Evolutionary conservation across 768 basidiomycete species (phyloP), one percentile per base, ranked within the genome.

Genomic region (Suillus brevipes): DNA sequence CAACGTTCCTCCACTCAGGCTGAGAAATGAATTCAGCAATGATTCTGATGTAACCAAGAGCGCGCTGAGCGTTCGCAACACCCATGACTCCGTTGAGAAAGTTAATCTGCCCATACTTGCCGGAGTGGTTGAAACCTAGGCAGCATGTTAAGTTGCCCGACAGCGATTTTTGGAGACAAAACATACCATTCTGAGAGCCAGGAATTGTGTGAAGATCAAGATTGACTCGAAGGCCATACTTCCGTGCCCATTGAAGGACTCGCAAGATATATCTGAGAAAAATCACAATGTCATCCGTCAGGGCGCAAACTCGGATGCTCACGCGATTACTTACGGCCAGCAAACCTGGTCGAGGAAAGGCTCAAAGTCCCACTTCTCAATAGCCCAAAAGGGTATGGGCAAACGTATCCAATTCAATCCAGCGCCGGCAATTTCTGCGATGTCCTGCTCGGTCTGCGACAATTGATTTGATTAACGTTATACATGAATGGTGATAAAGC

Each of bases 391-490:
- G 1, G 90, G 86, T 49, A 95, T 83, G 1, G 93, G 91, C 49
- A 95, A 77, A 4, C 93, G 85, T 58, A 96, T 77, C 83, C 89
- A 95, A 78, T 93, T 95, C 61, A 95, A 77, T 3, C 94, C 95
- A 34, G 92, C 94, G 43, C 86, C 90, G 50, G 95, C 93, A 65
- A 97, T 96, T 73, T 89, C 80, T 38, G 94, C 94, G 66, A 96
- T 88, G 78, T 97, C 95, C 78, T 91, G 79, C 73, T 95, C 93
- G 62, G 91, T 95, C 92, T 95, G 74, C 25, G 50, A 61, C 31
- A 52, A 52, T 36, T 9, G 34, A 59, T 34, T 7, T 63, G 28
- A 66, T 56, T 38, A 43, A 2, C 50, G 38, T 20, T 18, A 18
- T 9, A 20, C 38, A 34, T 31, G 58, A 60, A 61, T 50, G 60